Base-by-base conservation (phyloP, 2,329 filamentous ascomycete genomes). In the Beauveria australis region DNA sequence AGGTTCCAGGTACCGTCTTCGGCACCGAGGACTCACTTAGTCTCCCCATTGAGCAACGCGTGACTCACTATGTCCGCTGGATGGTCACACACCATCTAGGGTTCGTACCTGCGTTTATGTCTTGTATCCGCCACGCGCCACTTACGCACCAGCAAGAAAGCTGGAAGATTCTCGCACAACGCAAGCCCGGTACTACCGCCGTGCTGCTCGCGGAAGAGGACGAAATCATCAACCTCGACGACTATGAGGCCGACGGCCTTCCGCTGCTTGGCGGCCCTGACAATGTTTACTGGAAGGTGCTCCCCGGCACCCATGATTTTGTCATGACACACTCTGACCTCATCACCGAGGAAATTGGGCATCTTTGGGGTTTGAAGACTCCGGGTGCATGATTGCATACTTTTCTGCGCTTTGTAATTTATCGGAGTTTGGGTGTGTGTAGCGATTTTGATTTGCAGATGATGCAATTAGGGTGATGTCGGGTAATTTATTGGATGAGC, bases 41-140 rank as follows among this genome's bases (percentile, higher is more conserved):
- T 26, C 73, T 73, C 22, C 72, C 75, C 16, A 73, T 83, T 55
- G 79, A 83, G 68, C 66, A 70, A 46, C 71, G 75, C 30, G 80
- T 84, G 24, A 73, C 79, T 56, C 70, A 72, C 54, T 81, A 80
- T 64, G 79, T 87, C 47, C 75, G 79, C 62, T 87, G 84, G 84
- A 83, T 84, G 74, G 73, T 85, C 8, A 67, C 73, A 9, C 65
- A 81, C 66, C 83, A 87, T 69, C 65, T 70, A 8, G 84, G 84
- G 12, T 87, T 87, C 69, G 77, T 87, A 14, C 77, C 77, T 8
- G 78, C 83, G 9, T 86, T 87, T 68, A 81, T 85, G 75, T 81
- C 79, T 53, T 81, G 80, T 52, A 75, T 87, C 60, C 76, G 78
- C 49, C 72, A 79, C 64, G 81, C 79, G 12, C 82, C 82, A 10